These are phyloP conservation scores for Cytospora mali DNA, from an alignment of 2,329 filamentous ascomycete species.

Conservation along the genomic window DNA sequence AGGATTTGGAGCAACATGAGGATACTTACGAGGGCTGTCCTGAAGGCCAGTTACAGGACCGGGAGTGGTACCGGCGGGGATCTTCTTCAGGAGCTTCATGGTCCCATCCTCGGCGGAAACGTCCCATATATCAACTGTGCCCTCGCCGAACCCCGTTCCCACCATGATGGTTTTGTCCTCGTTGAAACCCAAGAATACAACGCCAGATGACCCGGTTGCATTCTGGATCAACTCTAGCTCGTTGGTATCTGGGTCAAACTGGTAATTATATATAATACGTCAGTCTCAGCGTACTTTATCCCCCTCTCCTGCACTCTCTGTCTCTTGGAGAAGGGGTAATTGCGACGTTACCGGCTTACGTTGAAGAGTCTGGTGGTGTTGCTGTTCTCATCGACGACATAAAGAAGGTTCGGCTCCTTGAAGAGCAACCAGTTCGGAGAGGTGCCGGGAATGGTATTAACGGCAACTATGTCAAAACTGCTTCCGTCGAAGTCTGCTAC, in stretches of 20 bases:
- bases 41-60: conserved; percentile 34
- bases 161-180: conserved; percentile 48
- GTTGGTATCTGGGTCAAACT: conserved; percentile 40
- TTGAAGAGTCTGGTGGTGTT: conserved; percentile 44
- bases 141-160: conserved; percentile 21
- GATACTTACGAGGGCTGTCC: conserved; percentile 30
- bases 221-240: conserved; percentile 36
- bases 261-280: background rate
- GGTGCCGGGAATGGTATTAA: conserved; percentile 36
- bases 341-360: conserved; percentile 23
- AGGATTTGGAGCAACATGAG: background rate
- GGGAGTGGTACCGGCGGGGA: conserved; percentile 32
- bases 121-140: conserved; percentile 27
- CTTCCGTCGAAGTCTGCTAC: conserved; percentile 46
- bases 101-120: conserved; percentile 15
- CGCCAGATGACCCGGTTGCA: conserved; percentile 43
- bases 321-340: background rate
- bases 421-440: conserved; percentile 51
- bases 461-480: conserved; percentile 43
- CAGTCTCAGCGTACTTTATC: background rate
- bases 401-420: conserved; percentile 44
- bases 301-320: background rate
- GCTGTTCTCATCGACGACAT: conserved; percentile 52
- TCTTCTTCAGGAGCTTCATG: conserved; percentile 26
- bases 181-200: conserved; percentile 53